Evolutionary conservation across 192 early-diverging fungal species (phyloP), one percentile per base, ranked within the genome.

Genomic region (Entomortierella beljakovae): DNA sequence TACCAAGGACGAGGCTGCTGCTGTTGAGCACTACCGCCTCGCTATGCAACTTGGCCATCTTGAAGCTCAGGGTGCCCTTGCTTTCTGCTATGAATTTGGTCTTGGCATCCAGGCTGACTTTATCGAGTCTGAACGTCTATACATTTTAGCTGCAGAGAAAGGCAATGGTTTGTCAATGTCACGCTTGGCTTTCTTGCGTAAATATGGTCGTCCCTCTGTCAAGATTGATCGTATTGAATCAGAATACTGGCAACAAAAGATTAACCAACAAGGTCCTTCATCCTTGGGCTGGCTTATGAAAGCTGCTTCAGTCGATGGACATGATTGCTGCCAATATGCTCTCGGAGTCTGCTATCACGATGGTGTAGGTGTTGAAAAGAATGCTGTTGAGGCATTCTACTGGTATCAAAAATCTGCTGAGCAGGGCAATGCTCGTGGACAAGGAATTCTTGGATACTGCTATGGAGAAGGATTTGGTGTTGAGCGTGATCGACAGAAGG

Each of bases 261-360:
- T 92, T n/a, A 74, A 85, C 62, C 82, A 83, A 20, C 81, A 82
- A 34, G 93, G 91, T 9, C 56, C 77, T 1, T 28, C 60, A 2
- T 87, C 88, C 9, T 75, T 94, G 1, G n/a, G 79, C 34, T 95
- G 94, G 94, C 80, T 95, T 33, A 62, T 75, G 43, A 68, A 70
- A 23, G 90, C 90, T 7, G 92, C 93, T 0, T 75, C 84, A 4
- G 69, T 80, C 58, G 84, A 88, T 49, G 81, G 82, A 32, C 80
- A 88, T 40, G 81, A 88, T 23, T 85, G 87, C 63, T 91, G 83
- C 18, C 85, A 88, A 67, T 89, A 71, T 81, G 89, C 88, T 69
- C 80, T 95, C 15, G 94, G 93, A 16, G 92, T 89, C 62, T 95
- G 93, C 58, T 96, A 92, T 67, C 91, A 91, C 34, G 91, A 94